These are phyloP conservation scores for Pseudogymnoascus sp. DNA, from an alignment of 2,329 filamentous ascomycete genomes.

Conservation along the genomic window DNA sequence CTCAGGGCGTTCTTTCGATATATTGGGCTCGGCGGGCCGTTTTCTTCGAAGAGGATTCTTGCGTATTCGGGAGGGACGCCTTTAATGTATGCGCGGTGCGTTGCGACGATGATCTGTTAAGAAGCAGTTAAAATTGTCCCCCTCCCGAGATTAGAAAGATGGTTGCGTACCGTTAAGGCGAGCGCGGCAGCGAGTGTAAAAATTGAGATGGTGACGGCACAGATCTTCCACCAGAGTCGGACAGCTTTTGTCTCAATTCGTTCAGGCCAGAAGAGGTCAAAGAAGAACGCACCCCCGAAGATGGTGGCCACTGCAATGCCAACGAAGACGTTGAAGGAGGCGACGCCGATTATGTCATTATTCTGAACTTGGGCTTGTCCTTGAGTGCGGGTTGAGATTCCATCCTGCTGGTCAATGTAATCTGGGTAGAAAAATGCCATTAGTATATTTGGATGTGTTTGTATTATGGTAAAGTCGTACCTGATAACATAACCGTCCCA, in stretches of 20 bases:
- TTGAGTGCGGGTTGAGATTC: conserved; percentile 33
- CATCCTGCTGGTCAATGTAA: conserved; percentile 45
- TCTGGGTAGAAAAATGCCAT: conserved; percentile 28
- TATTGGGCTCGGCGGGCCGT: background rate
- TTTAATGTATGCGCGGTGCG: conserved; percentile 36
- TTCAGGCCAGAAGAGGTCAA: conserved; percentile 53
- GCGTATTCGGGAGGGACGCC: conserved; percentile 29
- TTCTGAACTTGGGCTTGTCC: conserved; percentile 39
- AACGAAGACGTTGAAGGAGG: conserved; percentile 49
- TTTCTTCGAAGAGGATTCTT: conserved; percentile 10
- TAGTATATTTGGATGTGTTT: background rate
- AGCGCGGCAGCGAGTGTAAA: conserved; percentile 41
- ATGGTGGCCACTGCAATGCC: conserved; percentile 48
- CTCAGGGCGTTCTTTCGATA: background rate
- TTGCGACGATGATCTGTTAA: conserved; percentile 37
- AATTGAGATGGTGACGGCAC: conserved; percentile 39
- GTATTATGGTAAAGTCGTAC: conserved; percentile 28
- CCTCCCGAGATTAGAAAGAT: background rate
- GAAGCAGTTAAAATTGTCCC: background rate
- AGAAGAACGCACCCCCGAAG: conserved; percentile 52
- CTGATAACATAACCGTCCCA: conserved; percentile 45
- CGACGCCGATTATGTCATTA: conserved; percentile 46
- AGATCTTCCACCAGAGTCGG: conserved; percentile 45
- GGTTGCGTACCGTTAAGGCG: conserved; percentile 34
- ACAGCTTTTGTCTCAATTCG: conserved; percentile 40